Percentiles rank a stretch among this genome's conserved stretches.
Evolutionary conservation across 495 filamentous ascomycete genomes (phyloP).

Genomic region (Xylaria flabelliformis): DNA sequence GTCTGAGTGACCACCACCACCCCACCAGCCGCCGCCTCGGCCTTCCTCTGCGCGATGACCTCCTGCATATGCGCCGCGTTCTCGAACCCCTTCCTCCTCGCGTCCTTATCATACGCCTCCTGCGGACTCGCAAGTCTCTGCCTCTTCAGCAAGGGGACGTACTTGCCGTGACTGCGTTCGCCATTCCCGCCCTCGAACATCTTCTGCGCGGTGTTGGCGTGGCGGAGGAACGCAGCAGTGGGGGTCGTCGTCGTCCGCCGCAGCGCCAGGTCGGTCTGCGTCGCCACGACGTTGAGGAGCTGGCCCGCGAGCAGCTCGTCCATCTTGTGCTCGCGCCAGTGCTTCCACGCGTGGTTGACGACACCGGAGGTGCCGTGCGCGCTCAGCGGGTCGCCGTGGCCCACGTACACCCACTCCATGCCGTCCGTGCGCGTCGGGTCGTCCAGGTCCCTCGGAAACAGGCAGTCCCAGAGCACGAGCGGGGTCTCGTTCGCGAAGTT

Average conservation of each 20-base stretch:
- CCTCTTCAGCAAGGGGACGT: slow-evolving; percentile 74
- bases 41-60: slow-evolving; percentile 37
- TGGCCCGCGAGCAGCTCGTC: slow-evolving; percentile 80
- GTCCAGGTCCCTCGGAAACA: slow-evolving; percentile 70
- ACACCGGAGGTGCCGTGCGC: slow-evolving; percentile 69
- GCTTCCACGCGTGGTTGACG: slow-evolving; percentile 75
- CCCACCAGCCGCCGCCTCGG: slow-evolving; percentile 22
- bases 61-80: slow-evolving; percentile 52
- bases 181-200: slow-evolving; percentile 74
- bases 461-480: slow-evolving; percentile 92
- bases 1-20: slow-evolving; percentile 23
- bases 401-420: slow-evolving; percentile 80
- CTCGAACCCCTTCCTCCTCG: slow-evolving; percentile 68
- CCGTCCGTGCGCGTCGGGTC: slow-evolving; percentile 60
- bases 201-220: slow-evolving; percentile 49
- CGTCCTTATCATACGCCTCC: slow-evolving; percentile 78
- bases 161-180: slow-evolving; percentile 65
- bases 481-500: slow-evolving; percentile 88
- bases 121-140: slow-evolving; percentile 66
- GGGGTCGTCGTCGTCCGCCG: slow-evolving; percentile 21
- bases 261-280: slow-evolving; percentile 50
- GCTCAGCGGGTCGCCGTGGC: slow-evolving; percentile 59
- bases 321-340: slow-evolving; percentile 85
- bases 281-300: slow-evolving; percentile 67
- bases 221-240: slow-evolving; percentile 33